These are phyloP conservation scores for Boletus smithii DNA, from an alignment of 1,284 basidiomycete genomes.

Conservation along the genomic window DNA sequence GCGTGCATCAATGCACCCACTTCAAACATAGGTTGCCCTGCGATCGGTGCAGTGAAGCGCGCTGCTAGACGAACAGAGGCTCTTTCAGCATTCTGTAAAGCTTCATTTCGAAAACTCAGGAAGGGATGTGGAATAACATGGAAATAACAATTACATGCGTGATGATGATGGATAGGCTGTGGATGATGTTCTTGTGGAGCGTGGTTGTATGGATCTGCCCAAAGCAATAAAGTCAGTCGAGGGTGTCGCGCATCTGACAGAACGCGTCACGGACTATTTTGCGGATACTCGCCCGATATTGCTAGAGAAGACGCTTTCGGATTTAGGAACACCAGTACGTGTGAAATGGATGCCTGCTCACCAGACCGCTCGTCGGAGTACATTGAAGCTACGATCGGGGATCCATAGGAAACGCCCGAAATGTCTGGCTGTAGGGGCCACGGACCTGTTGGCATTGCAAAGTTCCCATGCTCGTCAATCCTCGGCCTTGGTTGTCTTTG, in stretches of 20 bases:
- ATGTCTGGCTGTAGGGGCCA: conserved; percentile 33
- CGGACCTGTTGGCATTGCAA: conserved; percentile 23
- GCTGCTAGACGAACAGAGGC: conserved; percentile 55
- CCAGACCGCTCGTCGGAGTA: conserved; percentile 48
- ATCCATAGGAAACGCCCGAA: conserved; percentile 33
- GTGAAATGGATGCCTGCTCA: conserved; percentile 26
- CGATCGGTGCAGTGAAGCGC: conserved; percentile 41
- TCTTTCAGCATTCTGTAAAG: conserved; percentile 50
- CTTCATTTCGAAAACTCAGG: conserved; percentile 32
- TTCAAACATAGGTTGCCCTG: conserved; percentile 36
- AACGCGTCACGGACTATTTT: conserved; percentile 32
- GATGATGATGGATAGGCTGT: conserved; percentile 30
- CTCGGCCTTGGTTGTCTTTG: conserved; percentile 27
- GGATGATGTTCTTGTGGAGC: conserved; percentile 32
- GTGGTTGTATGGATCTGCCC: conserved; percentile 30
- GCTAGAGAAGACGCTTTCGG: conserved; percentile 24
- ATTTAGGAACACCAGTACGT: conserved; percentile 15
- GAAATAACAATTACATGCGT: conserved; percentile 34
- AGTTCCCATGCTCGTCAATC: conserved; percentile 32
- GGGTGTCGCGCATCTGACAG: not conserved
- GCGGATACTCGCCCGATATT: conserved; percentile 29
- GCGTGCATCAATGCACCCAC: conserved; percentile 34
- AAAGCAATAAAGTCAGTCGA: conserved; percentile 18
- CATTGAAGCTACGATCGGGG: conserved; percentile 38
- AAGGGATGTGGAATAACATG: conserved; percentile 9